These are phyloP conservation scores for Leishmania amazonensis DNA, from an alignment of 208 protist genomes.

Conservation along the genomic window DNA sequence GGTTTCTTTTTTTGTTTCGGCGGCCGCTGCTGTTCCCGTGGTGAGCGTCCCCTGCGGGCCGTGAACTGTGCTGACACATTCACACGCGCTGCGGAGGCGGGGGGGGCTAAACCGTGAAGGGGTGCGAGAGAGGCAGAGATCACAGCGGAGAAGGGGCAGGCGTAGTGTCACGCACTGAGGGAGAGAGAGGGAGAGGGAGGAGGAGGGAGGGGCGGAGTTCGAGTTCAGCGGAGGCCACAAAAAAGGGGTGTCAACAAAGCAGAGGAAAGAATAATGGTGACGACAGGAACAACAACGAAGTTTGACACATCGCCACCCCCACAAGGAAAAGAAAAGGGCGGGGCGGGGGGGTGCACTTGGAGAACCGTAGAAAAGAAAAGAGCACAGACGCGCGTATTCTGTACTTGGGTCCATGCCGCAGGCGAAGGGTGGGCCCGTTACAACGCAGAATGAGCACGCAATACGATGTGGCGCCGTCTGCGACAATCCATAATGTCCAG, in stretches of 20 bases:
- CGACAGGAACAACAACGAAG: background rate
- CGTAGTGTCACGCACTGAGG: background rate
- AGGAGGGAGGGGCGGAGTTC: background rate
- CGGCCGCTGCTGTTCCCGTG: background rate
- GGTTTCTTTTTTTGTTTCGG: background rate
- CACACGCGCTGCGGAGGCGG: background rate
- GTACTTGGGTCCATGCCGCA: background rate
- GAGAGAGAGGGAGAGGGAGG: background rate
- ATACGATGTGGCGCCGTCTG: background rate
- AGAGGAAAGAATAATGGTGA: background rate
- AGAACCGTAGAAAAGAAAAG: background rate
- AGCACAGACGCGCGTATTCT: background rate
- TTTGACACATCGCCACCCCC: background rate
- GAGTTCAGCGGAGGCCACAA: background rate
- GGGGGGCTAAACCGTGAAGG: background rate
- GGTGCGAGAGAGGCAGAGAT: background rate
- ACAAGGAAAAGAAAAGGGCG: background rate
- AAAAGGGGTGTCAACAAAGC: background rate
- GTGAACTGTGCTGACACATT: background rate
- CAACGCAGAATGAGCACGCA: background rate
- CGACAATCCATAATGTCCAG: background rate
- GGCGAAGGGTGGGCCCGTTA: background rate
- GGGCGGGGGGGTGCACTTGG: background rate
- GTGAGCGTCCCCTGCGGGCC: background rate
- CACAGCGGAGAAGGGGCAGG: background rate